phyloP scores from a whole-genome alignment of 2,329 filamentous ascomycete species.

The Fusarium buxicola region DNA sequence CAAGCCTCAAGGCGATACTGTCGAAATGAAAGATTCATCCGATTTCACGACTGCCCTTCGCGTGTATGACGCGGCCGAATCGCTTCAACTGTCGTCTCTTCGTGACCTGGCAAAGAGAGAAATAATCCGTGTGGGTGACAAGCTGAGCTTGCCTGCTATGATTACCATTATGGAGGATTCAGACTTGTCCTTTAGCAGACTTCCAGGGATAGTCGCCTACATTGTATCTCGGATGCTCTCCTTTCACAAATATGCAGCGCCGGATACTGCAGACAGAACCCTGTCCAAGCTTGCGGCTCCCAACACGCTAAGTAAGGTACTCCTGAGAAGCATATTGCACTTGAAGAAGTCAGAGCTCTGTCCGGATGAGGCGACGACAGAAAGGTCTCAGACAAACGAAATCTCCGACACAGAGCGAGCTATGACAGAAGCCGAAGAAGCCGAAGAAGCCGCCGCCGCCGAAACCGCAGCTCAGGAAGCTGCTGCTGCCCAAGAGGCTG shows the following conservation, averaged over 20 bases:
- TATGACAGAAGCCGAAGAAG: slow-evolving; percentile 1
- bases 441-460: background rate
- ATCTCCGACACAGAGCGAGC: background rate
- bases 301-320: background rate
- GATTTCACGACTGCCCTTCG: slow-evolving; percentile 15
- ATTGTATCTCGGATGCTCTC: background rate
- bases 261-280: background rate
- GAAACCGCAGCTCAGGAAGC: background rate
- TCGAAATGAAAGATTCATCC: background rate
- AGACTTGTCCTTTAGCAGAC: background rate
- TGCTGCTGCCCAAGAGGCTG: background rate
- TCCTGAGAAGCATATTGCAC: background rate
- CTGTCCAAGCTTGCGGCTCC: background rate
- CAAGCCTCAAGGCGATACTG: background rate
- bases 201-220: background rate
- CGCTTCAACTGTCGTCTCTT: background rate
- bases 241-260: background rate
- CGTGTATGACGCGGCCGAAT: background rate
- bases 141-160: background rate
- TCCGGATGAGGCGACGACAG: too few species aligned
- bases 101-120: background rate
- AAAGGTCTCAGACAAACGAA: background rate
- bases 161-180: background rate
- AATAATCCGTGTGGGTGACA: background rate
- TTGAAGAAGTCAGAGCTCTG: background rate